Percentiles rank a stretch among this genome's conserved stretches.
These are phyloP conservation scores for Debaryomyces sp. DNA, from an alignment of 1,139 yeast genomes.

Conservation along the genomic window DNA sequence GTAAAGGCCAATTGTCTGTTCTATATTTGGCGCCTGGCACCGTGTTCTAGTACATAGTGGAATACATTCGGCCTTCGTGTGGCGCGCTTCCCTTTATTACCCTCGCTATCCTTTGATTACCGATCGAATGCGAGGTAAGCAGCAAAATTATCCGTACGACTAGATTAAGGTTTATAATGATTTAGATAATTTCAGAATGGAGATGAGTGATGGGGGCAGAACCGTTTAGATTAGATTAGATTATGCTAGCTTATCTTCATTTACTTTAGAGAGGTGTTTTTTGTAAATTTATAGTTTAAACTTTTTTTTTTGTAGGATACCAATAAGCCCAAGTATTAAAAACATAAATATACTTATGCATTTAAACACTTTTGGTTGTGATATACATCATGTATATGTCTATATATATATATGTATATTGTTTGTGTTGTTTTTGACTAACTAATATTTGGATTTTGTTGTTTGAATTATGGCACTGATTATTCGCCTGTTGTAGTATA, in stretches of 20 bases:
- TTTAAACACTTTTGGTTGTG: neutral
- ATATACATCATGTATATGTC: too few relatives aligned
- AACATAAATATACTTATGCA: neutral
- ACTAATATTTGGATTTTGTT: too few relatives aligned
- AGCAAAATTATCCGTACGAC: neutral
- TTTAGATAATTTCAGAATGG: neutral
- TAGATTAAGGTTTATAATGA: neutral
- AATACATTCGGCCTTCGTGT: neutral
- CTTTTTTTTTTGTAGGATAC: neutral
- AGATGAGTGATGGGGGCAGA: neutral
- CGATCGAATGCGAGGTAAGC: neutral
- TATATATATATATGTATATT: too few relatives aligned
- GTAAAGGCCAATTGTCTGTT: neutral
- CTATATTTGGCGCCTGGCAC: neutral
- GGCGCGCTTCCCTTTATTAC: conserved; percentile 3
- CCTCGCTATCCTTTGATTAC: conserved; percentile 5
- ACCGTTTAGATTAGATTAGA: conserved; percentile 5
- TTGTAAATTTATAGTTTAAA: neutral
- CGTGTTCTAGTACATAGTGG: neutral
- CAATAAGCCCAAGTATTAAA: neutral
- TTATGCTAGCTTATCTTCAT: conserved; percentile 4
- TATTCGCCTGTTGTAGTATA: too few relatives aligned
- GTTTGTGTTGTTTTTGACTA: too few relatives aligned
- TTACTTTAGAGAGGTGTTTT: conserved; percentile 6
- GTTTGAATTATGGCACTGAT: too few relatives aligned